phyloP scores from a whole-genome alignment of 2,329 filamentous ascomycete species.

The Volutella citrinella region DNA sequence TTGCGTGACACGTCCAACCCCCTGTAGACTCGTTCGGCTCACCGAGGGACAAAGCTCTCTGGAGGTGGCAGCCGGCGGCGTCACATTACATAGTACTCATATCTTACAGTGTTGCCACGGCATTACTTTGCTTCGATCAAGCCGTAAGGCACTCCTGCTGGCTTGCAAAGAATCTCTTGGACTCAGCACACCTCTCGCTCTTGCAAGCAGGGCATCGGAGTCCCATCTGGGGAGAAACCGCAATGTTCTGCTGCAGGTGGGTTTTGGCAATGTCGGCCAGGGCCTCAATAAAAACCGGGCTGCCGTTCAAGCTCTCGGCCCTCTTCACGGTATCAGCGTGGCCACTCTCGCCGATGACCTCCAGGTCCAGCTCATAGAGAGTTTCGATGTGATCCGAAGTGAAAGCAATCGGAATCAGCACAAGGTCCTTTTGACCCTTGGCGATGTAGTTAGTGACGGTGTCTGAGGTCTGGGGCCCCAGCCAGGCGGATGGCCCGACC shows the following conservation, averaged over 20 bases:
- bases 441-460: slow-evolving; percentile 87
- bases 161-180: slow-evolving; percentile 63
- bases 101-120: too few species aligned
- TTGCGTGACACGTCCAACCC: too few species aligned
- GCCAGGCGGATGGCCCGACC: slow-evolving; percentile 91
- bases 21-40: too few species aligned
- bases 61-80: too few species aligned
- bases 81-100: too few species aligned
- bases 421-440: slow-evolving; percentile 86
- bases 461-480: slow-evolving; percentile 87
- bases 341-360: slow-evolving; percentile 87
- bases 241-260: slow-evolving; percentile 67
- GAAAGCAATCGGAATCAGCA: slow-evolving; percentile 93
- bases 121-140: slow-evolving; percentile 3
- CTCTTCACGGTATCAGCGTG: slow-evolving; percentile 80
- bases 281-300: slow-evolving; percentile 82
- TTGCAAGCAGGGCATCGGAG: slow-evolving; percentile 91
- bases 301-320: slow-evolving; percentile 89
- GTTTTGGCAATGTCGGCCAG: slow-evolving; percentile 81
- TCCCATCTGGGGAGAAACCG: slow-evolving; percentile 80
- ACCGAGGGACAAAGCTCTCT: too few species aligned
- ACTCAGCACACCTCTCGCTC: slow-evolving; percentile 81
- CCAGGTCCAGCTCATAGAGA: slow-evolving; percentile 86
- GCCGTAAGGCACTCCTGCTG: slow-evolving; percentile 29
- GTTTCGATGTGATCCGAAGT: slow-evolving; percentile 99